A percentile compares a stretch with the other conserved stretches of the same genome.
These are phyloP conservation scores for Pseudocercospora cruenta DNA, from an alignment of 2,329 filamentous ascomycete species.

Conservation along the genomic window DNA sequence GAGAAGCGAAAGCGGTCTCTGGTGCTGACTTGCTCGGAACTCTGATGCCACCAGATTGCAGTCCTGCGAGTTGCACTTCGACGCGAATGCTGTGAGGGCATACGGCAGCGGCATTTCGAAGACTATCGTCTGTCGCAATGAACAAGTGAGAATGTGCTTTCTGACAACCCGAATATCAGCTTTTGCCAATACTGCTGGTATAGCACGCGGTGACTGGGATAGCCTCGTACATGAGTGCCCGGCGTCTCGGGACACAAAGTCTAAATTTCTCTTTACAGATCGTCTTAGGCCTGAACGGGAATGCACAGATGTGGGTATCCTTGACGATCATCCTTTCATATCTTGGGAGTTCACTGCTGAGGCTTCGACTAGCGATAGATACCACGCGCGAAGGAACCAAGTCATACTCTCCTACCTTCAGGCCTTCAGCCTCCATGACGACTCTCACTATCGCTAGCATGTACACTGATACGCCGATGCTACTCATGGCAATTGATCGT, in stretches of 20 bases:
- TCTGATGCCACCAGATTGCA: too few relatives aligned
- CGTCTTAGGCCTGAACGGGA: not conserved
- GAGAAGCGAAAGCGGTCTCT: not conserved
- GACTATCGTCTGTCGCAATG: too few relatives aligned
- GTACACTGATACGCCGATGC: not conserved
- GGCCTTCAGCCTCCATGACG: not conserved
- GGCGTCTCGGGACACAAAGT: not conserved
- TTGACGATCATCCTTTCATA: not conserved
- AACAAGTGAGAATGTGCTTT: too few relatives aligned
- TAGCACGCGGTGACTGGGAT: not conserved
- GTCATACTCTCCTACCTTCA: not conserved
- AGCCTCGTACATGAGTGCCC: not conserved
- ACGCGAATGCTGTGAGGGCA: too few relatives aligned
- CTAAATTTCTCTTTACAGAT: not conserved
- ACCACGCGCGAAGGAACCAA: not conserved
- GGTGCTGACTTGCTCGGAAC: too few relatives aligned
- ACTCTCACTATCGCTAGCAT: not conserved
- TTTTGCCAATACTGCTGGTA: too few relatives aligned
- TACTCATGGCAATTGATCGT: constrained; percentile 5
- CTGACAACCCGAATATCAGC: too few relatives aligned
- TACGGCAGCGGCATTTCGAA: too few relatives aligned
- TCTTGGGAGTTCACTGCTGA: not conserved
- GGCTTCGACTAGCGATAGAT: not conserved
- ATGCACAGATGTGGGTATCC: not conserved
- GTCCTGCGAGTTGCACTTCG: too few relatives aligned